A percentile compares a stretch with the other conserved stretches of the same genome.
Conservation (phyloP, 2,329 filamentous ascomycete species). For the Sporothrix brasiliensis region DNA sequence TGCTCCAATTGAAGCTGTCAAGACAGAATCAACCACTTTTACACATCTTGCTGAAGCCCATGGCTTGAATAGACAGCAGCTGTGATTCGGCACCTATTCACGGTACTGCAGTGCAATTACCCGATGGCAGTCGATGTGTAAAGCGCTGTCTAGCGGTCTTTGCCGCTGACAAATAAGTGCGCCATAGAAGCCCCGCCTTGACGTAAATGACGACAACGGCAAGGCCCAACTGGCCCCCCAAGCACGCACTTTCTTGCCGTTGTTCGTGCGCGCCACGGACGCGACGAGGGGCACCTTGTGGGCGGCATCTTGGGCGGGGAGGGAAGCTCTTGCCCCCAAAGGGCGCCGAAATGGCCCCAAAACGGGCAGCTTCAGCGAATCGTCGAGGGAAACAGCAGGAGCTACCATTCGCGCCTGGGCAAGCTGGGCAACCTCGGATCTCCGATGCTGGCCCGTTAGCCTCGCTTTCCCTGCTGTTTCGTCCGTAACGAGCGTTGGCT, state of each 20-base stretch:
- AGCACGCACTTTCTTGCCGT: constrained; percentile 25
- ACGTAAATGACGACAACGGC: constrained; percentile 36
- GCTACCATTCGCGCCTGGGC: background rate
- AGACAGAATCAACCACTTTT: no score
- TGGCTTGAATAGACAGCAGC: background rate
- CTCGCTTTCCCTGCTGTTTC: constrained; percentile 18
- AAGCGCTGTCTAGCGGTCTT: background rate
- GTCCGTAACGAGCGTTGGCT: constrained; percentile 5
- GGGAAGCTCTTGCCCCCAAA: constrained; percentile 1
- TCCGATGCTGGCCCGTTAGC: constrained; percentile 33
- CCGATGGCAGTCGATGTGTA: background rate
- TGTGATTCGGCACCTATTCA: constrained; percentile 8
- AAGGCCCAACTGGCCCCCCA: constrained; percentile 13
- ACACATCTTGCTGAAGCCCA: no score
- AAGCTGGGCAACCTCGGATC: constrained; percentile 32
- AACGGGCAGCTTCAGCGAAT: constrained; percentile 2
- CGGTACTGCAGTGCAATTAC: background rate
- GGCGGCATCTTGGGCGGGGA: background rate
- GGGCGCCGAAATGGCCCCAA: background rate
- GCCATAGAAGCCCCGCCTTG: constrained; percentile 4
- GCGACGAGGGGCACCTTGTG: constrained; percentile 33
- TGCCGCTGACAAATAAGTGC: constrained; percentile 2
- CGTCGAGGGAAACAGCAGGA: background rate
- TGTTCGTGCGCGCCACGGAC: constrained; percentile 25
- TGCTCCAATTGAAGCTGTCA: no score